These are phyloP conservation scores for Hypoxylon sp. DNA, from an alignment of 2,329 filamentous ascomycete species.

Conservation along the genomic window DNA sequence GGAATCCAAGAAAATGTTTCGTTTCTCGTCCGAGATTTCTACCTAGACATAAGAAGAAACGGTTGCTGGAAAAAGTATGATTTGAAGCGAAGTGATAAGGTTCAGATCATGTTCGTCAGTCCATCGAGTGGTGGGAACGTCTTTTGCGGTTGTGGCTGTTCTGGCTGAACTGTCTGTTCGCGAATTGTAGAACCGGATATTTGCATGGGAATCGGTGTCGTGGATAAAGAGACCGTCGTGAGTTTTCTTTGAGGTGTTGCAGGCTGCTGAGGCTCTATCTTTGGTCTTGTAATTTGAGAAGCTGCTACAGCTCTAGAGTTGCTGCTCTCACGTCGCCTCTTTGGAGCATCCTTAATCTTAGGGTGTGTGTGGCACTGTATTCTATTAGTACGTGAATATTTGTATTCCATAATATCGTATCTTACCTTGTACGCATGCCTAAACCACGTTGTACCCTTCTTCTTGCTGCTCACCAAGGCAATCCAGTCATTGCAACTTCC, in stretches of 20 bases:
- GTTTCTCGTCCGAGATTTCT: constrained; percentile 48
- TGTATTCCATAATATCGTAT: background rate
- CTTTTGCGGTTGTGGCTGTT: constrained; percentile 53
- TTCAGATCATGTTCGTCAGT: constrained; percentile 65
- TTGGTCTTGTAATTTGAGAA: constrained; percentile 63
- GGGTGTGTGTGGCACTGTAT: constrained; percentile 77
- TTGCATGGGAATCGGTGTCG: constrained; percentile 59
- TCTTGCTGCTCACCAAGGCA: constrained; percentile 85
- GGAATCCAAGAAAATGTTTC: constrained; percentile 49
- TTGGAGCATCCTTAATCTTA: constrained; percentile 79
- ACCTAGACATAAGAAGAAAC: constrained; percentile 46
- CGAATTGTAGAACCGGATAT: constrained; percentile 49
- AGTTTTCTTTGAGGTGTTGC: constrained; percentile 63
- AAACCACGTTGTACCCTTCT: constrained; percentile 95
- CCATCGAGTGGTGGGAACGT: constrained; percentile 58
- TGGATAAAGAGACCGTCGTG: constrained; percentile 55
- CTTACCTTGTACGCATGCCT: constrained; percentile 87
- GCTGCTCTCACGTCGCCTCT: constrained; percentile 75
- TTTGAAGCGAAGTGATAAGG: background rate
- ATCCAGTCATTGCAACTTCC: constrained; percentile 86
- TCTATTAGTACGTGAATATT: constrained; percentile 40
- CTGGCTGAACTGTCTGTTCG: constrained; percentile 49
- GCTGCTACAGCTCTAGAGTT: constrained; percentile 63
- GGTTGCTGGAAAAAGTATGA: constrained; percentile 27
- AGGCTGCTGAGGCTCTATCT: constrained; percentile 61